These are phyloP conservation scores for Usnea hakonensis DNA, from an alignment of 495 filamentous ascomycete species.

Conservation along the genomic window DNA sequence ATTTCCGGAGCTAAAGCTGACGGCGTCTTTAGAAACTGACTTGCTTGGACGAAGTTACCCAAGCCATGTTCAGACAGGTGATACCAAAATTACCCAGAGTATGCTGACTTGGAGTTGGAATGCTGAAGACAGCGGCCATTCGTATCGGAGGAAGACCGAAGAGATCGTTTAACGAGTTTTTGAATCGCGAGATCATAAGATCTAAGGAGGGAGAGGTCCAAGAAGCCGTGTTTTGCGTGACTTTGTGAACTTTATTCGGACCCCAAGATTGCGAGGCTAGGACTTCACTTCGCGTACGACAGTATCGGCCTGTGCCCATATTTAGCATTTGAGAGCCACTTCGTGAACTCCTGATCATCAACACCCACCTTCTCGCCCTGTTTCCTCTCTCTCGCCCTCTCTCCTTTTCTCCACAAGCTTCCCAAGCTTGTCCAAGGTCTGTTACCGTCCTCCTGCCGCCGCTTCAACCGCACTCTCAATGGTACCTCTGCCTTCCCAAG, in stretches of 20 bases:
- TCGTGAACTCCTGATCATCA: background rate
- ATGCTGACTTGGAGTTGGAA: background rate
- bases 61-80: background rate
- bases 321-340: background rate
- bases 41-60: background rate
- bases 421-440: background rate
- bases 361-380: background rate
- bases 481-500: slow-evolving; percentile 19
- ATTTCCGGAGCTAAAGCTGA: background rate
- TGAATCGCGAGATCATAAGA: background rate
- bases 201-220: background rate
- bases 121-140: background rate
- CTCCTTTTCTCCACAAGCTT: slow-evolving; percentile 1
- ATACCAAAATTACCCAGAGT: background rate
- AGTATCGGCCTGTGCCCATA: background rate
- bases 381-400: background rate
- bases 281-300: background rate
- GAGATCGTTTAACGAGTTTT: background rate
- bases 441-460: slow-evolving; percentile 1
- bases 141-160: background rate
- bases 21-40: background rate
- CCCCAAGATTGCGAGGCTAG: background rate
- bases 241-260: background rate
- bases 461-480: slow-evolving; percentile 15
- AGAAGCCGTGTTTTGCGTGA: background rate